phyloP scores from a whole-genome alignment of 2,329 filamentous ascomycete genomes.

The Phialophora chinensis region DNA sequence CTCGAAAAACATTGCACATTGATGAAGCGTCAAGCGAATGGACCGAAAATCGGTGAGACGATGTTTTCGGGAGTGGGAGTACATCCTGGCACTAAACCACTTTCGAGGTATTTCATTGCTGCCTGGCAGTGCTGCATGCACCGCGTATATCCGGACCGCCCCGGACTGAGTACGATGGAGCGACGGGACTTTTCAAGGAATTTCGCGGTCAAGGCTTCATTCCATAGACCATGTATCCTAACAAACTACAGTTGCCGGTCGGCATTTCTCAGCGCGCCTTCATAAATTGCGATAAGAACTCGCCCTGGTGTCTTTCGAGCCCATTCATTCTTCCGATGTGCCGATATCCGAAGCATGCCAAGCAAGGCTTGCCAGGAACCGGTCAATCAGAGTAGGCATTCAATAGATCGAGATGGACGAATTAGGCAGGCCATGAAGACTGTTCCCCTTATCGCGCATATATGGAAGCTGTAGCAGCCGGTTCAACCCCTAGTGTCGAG shows the following conservation, averaged over 20 bases:
- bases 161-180: background rate
- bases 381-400: background rate
- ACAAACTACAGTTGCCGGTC: background rate
- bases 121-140: no score
- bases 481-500: background rate
- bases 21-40: background rate
- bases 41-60: background rate
- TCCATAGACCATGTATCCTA: background rate
- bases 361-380: background rate
- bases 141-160: background rate
- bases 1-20: background rate
- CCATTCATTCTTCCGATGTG: background rate
- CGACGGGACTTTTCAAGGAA: background rate
- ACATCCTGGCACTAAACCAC: background rate
- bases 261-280: background rate
- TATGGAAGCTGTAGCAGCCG: background rate
- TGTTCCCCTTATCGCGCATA: conserved; percentile 1
- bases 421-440: background rate
- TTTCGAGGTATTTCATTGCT: background rate
- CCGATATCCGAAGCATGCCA: conserved; percentile 3
- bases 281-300: background rate
- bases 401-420: background rate
- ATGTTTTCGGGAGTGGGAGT: background rate
- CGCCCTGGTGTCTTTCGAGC: background rate
- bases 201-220: background rate